phyloP scores from a whole-genome alignment of 176 grass and related monocot species.

The Leersia perrieri region DNA sequence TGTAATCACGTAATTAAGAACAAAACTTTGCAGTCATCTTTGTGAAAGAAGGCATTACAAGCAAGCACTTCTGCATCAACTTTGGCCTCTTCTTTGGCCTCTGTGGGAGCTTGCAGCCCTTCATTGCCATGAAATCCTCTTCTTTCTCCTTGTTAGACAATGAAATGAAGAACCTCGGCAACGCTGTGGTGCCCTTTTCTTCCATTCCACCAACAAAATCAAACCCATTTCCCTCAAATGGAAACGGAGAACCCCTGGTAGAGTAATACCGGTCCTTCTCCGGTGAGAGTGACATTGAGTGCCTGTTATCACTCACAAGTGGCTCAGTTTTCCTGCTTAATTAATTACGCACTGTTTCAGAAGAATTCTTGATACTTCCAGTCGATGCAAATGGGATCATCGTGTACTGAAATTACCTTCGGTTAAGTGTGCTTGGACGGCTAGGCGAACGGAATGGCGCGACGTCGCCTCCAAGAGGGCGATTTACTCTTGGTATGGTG shows the following conservation, averaged over 20 bases:
- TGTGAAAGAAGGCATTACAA: conserved; percentile 45
- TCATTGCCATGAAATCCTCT: conserved; percentile 98
- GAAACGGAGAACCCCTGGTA: conserved; percentile 69
- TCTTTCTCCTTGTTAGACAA: conserved; percentile 99
- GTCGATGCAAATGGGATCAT: not conserved
- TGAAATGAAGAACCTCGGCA: conserved; percentile 88
- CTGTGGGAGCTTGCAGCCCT: conserved; percentile 97
- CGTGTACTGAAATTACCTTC: conserved; percentile 45
- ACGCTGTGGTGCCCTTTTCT: conserved; percentile 48
- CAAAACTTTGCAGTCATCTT: not conserved
- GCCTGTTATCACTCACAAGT: conserved; percentile 45
- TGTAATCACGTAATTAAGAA: not conserved
- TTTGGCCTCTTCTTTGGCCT: conserved; percentile 99
- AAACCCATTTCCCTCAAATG: conserved; percentile 59
- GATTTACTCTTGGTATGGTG: conserved; percentile 34
- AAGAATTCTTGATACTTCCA: not conserved
- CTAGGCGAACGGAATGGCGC: conserved; percentile 40
- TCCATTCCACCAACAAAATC: conserved; percentile 41
- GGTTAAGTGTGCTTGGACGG: conserved; percentile 54
- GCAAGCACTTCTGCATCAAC: conserved; percentile 86
- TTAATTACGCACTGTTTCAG: not conserved
- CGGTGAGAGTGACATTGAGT: conserved; percentile 48
- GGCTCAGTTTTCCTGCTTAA: conserved; percentile 60
- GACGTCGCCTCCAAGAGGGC: conserved; percentile 45
- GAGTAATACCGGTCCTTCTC: conserved; percentile 94